phyloP scores from a whole-genome alignment of 805 yeast genomes.

The baker's yeast (Saccharomyces cerevisiae) region DNA sequence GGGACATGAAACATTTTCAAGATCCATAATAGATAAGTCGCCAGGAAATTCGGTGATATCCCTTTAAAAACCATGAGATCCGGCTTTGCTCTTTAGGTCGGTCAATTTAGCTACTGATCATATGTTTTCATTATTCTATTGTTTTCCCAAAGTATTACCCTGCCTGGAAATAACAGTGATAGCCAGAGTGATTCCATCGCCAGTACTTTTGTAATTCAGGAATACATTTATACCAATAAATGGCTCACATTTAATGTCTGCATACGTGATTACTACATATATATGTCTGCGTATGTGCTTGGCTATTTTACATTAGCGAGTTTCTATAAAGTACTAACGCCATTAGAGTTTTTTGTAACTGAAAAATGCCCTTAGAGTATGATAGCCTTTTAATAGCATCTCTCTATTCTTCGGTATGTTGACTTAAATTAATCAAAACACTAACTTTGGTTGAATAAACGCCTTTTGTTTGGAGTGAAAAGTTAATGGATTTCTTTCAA shows the following conservation, averaged over 20 bases:
- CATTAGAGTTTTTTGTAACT: background rate
- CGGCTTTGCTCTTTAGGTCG: background rate
- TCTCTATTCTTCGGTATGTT: background rate
- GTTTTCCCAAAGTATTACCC: background rate
- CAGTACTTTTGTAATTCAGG: background rate
- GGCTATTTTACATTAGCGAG: background rate
- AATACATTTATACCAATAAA: background rate
- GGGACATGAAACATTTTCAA: conserved; percentile 42
- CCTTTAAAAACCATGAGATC: background rate
- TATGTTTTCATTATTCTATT: background rate
- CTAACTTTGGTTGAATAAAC: conserved; percentile 51
- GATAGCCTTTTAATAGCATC: background rate
- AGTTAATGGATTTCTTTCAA: conserved; percentile 66
- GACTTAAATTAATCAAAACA: conserved; percentile 28
- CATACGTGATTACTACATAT: background rate
- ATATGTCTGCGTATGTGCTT: background rate
- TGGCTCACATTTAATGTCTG: background rate
- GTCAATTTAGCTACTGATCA: background rate
- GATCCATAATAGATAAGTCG: background rate
- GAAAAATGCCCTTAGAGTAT: background rate
- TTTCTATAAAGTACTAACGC: background rate
- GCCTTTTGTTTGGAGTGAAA: conserved; percentile 50
- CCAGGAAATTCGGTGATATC: background rate
- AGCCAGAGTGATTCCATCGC: background rate
- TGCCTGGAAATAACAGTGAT: background rate